Percentiles rank a stretch among this genome's conserved stretches.
Evolutionary conservation across 2,329 filamentous ascomycete species (phyloP).

Genomic region (Fusarium pininemorale): DNA sequence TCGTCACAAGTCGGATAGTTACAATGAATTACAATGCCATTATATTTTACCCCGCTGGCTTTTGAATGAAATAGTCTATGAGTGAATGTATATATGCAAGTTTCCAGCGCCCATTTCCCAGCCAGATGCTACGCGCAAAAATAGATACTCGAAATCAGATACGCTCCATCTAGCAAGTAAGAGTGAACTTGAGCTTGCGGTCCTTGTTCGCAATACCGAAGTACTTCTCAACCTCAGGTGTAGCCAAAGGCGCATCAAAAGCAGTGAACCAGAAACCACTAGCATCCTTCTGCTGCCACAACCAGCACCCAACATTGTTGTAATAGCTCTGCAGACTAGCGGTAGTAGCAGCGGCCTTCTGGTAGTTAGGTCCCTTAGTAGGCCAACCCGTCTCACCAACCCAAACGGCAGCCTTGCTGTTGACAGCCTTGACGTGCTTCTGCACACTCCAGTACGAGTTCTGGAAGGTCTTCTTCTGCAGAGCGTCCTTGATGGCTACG

Average conservation of each 20-base stretch:
- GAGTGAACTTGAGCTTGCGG: slow-evolving; percentile 38
- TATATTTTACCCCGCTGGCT: background rate
- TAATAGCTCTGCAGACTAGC: slow-evolving; percentile 33
- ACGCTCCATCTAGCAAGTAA: slow-evolving; percentile 25
- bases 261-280: slow-evolving; percentile 41
- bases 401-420: slow-evolving; percentile 31
- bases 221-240: slow-evolving; percentile 38
- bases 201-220: slow-evolving; percentile 35
- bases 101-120: background rate
- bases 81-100: background rate
- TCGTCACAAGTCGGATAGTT: accelerated
- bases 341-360: slow-evolving; percentile 26
- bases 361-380: slow-evolving; percentile 29
- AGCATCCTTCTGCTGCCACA: slow-evolving; percentile 28
- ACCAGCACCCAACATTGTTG: slow-evolving; percentile 34
- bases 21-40: background rate
- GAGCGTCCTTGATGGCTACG: slow-evolving; percentile 35
- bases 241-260: slow-evolving; percentile 28
- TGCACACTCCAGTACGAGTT: slow-evolving; percentile 35
- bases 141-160: background rate
- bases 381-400: slow-evolving; percentile 40
- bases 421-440: slow-evolving; percentile 33
- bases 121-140: background rate
- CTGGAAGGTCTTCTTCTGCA: slow-evolving; percentile 39
- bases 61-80: background rate